These are phyloP conservation scores for Talaromyces adpressus DNA, from an alignment of 495 filamentous ascomycete genomes.

Conservation along the genomic window DNA sequence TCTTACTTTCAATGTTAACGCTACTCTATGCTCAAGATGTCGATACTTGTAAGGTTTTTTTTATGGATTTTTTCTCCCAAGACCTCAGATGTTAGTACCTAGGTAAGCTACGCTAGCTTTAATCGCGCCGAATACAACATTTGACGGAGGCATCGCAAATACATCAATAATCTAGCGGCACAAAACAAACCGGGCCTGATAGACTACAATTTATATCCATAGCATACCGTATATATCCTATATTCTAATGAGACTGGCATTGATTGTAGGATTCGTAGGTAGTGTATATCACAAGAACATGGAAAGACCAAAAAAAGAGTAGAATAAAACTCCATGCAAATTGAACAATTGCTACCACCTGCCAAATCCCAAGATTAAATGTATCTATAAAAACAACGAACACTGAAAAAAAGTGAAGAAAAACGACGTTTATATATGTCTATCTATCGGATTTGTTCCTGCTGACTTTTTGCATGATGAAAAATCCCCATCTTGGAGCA, in stretches of 20 bases:
- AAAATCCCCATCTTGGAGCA: neutral
- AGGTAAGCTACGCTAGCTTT: too few species aligned
- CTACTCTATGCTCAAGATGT: too few species aligned
- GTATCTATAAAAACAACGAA: neutral
- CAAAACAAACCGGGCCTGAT: neutral
- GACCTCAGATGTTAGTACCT: too few species aligned
- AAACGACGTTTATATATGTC: neutral
- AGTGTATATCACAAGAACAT: neutral
- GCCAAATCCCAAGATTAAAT: neutral
- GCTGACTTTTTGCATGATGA: neutral
- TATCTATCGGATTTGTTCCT: neutral
- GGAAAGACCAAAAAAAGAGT: neutral
- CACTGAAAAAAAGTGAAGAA: neutral
- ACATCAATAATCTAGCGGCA: too few species aligned
- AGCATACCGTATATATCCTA: neutral
- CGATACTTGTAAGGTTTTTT: too few species aligned
- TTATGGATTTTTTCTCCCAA: too few species aligned
- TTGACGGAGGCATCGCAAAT: too few species aligned
- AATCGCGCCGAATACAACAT: too few species aligned
- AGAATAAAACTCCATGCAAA: neutral
- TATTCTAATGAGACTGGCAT: neutral
- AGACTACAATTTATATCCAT: neutral
- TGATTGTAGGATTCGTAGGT: neutral
- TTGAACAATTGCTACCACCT: neutral
- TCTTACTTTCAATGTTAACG: too few species aligned